Evolutionary conservation across 805 yeast genomes (phyloP), one percentile per base, ranked within the genome.

Genomic region (Kuraishia cidri): DNA sequence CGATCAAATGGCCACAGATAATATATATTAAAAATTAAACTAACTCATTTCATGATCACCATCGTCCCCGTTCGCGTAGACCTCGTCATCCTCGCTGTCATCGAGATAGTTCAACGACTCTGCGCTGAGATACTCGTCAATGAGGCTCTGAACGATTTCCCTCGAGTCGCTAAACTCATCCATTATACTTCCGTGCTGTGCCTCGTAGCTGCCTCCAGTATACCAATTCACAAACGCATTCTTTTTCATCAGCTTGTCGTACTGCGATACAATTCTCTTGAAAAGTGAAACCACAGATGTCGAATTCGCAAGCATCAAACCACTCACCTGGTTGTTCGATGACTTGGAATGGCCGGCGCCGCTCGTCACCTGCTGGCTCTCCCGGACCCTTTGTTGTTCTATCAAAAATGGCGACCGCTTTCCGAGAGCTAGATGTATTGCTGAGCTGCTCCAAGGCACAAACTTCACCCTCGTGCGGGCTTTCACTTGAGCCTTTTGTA

Each of bases 161-260:
- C 66, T 57, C 43, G 75, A 66, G 33, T 67, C 72, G 23, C 55
- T 48, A 43, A 71, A 70, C 40, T 64, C 56, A n/a, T 58, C 71
- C 48, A 67, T 53, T 10, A 72, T 69, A 34, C 66, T 63, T 5
- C 56, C 74, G 21, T 58, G 59, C 16, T 56, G 71, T 5, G 55
- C 53, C 18, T 58, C 54, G 39, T 64, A 65, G 41, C 69, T 72
- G 17, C 65, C 50, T 32, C 62, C 66, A 4, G 67, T 69, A 59
- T 85, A 92, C 34, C 79, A 79, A 39, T 82, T 87, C 33, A 90
- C 58, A 48, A 88, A 92, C 0, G 97, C 97, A 29, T 76, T 75
- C 37, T 94, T 69, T 29, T 73, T 72, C 46, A 82, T 82, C 34
- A 92, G 68, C 30, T 76, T 70, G 45, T 90, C 96, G 53, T 79